Evolutionary conservation across 768 basidiomycete species (phyloP).

Genomic region (Pleurotus sapidus): DNA sequence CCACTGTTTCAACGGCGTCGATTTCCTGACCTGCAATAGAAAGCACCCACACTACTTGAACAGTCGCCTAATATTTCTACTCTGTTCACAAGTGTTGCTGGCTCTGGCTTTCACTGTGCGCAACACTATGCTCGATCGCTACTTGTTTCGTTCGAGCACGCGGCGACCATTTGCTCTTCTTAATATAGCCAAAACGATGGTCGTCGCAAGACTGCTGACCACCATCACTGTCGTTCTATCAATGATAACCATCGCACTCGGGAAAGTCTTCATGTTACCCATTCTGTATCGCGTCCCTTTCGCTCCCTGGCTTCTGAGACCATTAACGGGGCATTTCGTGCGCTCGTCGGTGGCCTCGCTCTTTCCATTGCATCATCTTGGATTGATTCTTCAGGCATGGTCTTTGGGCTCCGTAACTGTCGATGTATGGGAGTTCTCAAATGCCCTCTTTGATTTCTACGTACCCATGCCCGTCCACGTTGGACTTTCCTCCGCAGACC

Average conservation of each 20-base stretch:
- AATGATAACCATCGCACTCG: slow-evolving; percentile 41
- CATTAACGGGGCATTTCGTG: slow-evolving; percentile 64
- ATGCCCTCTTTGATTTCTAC: slow-evolving; percentile 55
- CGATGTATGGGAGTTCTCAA: slow-evolving; percentile 61
- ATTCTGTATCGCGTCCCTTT: slow-evolving; percentile 54
- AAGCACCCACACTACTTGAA: slow-evolving; percentile 77
- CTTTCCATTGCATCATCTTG: slow-evolving; percentile 44
- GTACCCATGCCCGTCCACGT: slow-evolving; percentile 56
- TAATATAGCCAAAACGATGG: slow-evolving; percentile 19
- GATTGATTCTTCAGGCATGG: slow-evolving; percentile 46
- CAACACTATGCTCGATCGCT: slow-evolving; percentile 62
- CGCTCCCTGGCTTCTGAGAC: slow-evolving; percentile 46
- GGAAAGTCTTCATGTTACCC: slow-evolving; percentile 48
- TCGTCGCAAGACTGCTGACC: slow-evolving; percentile 40
- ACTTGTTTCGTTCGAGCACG: slow-evolving; percentile 35
- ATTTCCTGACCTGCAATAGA: slow-evolving; percentile 27
- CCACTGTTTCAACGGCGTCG: background rate
- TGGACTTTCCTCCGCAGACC: slow-evolving; percentile 42
- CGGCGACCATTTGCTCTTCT: slow-evolving; percentile 19
- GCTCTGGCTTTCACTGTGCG: slow-evolving; percentile 50
- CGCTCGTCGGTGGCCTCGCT: slow-evolving; percentile 51
- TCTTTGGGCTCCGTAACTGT: slow-evolving; percentile 49
- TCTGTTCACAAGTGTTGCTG: slow-evolving; percentile 47
- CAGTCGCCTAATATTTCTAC: slow-evolving; percentile 60
- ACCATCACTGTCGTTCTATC: slow-evolving; percentile 35